Evolutionary conservation across 306 rosid genomes (phyloP).

Genomic region (Psophocarpus tetragonolobus): DNA sequence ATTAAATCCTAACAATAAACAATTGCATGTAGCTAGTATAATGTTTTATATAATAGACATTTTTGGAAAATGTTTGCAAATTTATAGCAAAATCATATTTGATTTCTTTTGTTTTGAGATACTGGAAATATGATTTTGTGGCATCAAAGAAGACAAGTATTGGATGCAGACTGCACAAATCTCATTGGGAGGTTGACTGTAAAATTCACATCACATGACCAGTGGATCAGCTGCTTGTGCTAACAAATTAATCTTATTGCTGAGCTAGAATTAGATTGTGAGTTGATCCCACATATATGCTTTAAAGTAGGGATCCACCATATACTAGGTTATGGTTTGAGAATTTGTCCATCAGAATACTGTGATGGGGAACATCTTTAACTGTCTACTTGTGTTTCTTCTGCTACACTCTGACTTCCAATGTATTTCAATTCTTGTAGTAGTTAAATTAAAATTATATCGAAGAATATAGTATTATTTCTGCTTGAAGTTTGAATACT

Average conservation of each 20-base stretch:
- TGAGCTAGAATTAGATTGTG: background rate
- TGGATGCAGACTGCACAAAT: background rate
- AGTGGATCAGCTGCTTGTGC: background rate
- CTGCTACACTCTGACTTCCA: background rate
- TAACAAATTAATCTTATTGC: background rate
- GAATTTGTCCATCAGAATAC: background rate
- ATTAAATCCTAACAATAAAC: background rate
- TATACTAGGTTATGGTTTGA: background rate
- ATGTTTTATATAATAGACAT: background rate
- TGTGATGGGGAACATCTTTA: background rate
- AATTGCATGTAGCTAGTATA: no score
- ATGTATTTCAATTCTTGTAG: background rate
- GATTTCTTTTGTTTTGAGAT: background rate
- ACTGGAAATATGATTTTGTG: background rate
- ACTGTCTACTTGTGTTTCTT: background rate
- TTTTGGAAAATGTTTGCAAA: background rate
- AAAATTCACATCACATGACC: background rate
- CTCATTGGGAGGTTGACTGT: background rate
- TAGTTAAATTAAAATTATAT: background rate
- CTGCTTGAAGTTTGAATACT: constrained; percentile 8
- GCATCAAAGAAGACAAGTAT: background rate
- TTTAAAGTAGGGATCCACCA: background rate
- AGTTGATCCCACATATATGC: background rate
- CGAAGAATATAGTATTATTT: constrained; percentile 3
- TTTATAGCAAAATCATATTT: background rate